phyloP scores from a whole-genome alignment of 2,329 filamentous ascomycete genomes.

The Penicillium sp. region DNA sequence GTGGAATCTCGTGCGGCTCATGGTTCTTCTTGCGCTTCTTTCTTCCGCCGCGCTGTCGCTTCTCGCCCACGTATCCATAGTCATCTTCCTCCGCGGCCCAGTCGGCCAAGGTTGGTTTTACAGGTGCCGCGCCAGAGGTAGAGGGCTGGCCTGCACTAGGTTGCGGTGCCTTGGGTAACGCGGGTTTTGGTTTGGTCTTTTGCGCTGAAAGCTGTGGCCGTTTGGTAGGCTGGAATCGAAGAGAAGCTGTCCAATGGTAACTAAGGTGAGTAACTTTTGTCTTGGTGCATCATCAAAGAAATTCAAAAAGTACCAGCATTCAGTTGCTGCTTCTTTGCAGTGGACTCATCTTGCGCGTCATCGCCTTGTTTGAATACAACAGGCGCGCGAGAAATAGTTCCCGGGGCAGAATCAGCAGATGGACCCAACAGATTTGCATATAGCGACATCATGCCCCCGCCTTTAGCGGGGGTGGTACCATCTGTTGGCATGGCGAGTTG shows the following conservation, averaged over 20 bases:
- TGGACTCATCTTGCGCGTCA: slow-evolving; percentile 50
- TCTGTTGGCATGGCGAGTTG: slow-evolving; percentile 32
- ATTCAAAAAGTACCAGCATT: slow-evolving; percentile 59
- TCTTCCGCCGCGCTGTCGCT: slow-evolving; percentile 73
- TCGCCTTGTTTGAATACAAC: slow-evolving; percentile 67
- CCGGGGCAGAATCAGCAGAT: slow-evolving; percentile 44
- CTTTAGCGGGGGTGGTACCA: slow-evolving; percentile 27
- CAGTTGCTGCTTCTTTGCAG: slow-evolving; percentile 64
- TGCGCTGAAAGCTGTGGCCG: slow-evolving; percentile 66
- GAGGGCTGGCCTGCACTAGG: slow-evolving; percentile 29
- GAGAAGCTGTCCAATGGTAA: slow-evolving; percentile 52
- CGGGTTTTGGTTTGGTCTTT: slow-evolving; percentile 63
- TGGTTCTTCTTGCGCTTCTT: slow-evolving; percentile 76
- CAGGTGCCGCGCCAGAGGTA: slow-evolving; percentile 30
- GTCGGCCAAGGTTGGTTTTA: slow-evolving; percentile 73
- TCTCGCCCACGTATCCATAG: slow-evolving; percentile 60
- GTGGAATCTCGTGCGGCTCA: slow-evolving; percentile 55
- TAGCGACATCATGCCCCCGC: slow-evolving; percentile 63
- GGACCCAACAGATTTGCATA: slow-evolving; percentile 80
- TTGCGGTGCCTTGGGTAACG: slow-evolving; percentile 52
- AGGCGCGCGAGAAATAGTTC: slow-evolving; percentile 74
- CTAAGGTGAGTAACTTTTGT: slow-evolving; percentile 6
- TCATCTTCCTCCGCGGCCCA: slow-evolving; percentile 86
- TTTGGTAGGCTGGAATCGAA: slow-evolving; percentile 85
- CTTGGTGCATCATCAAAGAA: slow-evolving; percentile 26